Conservation (phyloP, 1,139 yeast species). For the Nadsonia commutata region DNA sequence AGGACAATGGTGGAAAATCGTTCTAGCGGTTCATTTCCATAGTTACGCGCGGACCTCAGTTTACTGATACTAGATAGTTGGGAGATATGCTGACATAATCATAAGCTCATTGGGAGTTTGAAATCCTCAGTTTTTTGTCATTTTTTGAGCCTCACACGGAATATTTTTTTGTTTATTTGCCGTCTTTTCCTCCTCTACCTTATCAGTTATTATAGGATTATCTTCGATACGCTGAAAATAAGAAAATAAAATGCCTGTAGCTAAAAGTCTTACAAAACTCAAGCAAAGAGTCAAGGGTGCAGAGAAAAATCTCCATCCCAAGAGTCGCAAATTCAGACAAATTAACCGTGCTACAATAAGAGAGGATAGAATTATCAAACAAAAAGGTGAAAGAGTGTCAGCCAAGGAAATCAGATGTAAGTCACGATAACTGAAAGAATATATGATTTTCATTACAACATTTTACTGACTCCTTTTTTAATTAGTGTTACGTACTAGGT, state of each 20-base stretch:
- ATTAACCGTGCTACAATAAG: constrained; percentile 75
- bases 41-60: background rate
- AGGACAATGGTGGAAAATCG: background rate
- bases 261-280: constrained; percentile 60
- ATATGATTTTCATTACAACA: background rate
- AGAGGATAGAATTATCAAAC: constrained; percentile 50
- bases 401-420: constrained; percentile 29
- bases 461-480: background rate
- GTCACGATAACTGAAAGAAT: constrained; percentile 4
- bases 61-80: background rate
- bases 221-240: background rate
- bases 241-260: constrained; percentile 49
- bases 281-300: constrained; percentile 49
- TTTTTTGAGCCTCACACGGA: background rate
- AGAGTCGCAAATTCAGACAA: constrained; percentile 78
- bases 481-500: constrained; percentile 35
- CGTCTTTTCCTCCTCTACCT: background rate
- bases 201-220: background rate
- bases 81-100: background rate
- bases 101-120: background rate
- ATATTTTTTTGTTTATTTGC: background rate
- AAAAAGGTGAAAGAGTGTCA: constrained; percentile 46
- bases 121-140: background rate
- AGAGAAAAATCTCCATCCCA: constrained; percentile 49
- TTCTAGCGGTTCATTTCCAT: background rate